Evolutionary conservation across 2,329 filamentous ascomycete genomes (phyloP).

Genomic region (Fonsecaea nubica): DNA sequence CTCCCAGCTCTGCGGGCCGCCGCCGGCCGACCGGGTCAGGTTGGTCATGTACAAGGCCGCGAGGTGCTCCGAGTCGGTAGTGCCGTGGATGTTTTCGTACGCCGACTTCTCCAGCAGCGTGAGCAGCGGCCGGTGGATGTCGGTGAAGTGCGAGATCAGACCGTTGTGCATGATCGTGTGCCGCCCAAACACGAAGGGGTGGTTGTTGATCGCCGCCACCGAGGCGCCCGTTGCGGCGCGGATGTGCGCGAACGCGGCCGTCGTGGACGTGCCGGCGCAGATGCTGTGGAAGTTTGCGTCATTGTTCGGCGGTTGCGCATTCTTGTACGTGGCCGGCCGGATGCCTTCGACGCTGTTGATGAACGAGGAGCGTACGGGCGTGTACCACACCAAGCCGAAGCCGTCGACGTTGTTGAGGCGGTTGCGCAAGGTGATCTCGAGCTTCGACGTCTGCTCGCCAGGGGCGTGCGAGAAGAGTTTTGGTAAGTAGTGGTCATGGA

Average conservation of each 20-base stretch:
- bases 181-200: constrained; percentile 62
- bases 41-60: constrained; percentile 51
- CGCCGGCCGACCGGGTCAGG: constrained; percentile 35
- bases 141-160: constrained; percentile 55
- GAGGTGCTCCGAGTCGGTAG: constrained; percentile 61
- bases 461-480: constrained; percentile 56
- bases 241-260: constrained; percentile 61
- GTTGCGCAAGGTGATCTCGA: constrained; percentile 55
- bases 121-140: constrained; percentile 56
- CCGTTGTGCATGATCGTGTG: constrained; percentile 65
- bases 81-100: constrained; percentile 57
- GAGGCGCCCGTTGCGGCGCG: constrained; percentile 57
- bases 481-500: constrained; percentile 62
- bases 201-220: constrained; percentile 59
- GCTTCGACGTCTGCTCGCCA: constrained; percentile 50
- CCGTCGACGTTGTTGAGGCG: constrained; percentile 63
- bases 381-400: constrained; percentile 63
- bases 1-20: constrained; percentile 50
- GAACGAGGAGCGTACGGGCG: constrained; percentile 52
- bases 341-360: constrained; percentile 21
- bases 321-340: constrained; percentile 60
- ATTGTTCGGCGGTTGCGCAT: constrained; percentile 58
- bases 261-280: constrained; percentile 58
- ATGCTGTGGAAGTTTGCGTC: constrained; percentile 62
- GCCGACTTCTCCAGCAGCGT: constrained; percentile 55